These are phyloP conservation scores for Ophiocordyceps australis DNA, from an alignment of 2,329 filamentous ascomycete genomes.

Conservation along the genomic window DNA sequence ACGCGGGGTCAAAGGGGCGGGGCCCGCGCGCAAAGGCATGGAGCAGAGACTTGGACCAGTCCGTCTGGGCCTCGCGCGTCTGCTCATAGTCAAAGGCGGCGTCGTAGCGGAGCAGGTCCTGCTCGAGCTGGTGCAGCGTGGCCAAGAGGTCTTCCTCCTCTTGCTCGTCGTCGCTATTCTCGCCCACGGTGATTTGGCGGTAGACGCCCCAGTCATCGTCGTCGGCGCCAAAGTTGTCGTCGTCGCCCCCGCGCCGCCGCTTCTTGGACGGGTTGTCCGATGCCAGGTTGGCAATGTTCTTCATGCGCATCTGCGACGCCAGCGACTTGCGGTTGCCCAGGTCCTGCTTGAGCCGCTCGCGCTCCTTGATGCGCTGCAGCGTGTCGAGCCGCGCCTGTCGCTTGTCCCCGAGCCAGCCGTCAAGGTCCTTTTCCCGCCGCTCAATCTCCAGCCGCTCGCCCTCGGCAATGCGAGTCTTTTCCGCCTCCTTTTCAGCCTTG, in stretches of 20 bases:
- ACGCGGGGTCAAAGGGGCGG: conserved; percentile 66
- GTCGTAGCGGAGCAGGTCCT: conserved; percentile 73
- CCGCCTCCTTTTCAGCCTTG: conserved; percentile 87
- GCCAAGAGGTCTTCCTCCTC: conserved; percentile 75
- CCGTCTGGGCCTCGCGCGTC: conserved; percentile 77
- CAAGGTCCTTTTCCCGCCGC: conserved; percentile 65
- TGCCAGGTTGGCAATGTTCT: conserved; percentile 87
- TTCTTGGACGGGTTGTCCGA: conserved; percentile 77
- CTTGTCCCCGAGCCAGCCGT: conserved; percentile 73
- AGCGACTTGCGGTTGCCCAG: conserved; percentile 92
- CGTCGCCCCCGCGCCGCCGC: conserved; percentile 69
- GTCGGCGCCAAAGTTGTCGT: conserved; percentile 92
- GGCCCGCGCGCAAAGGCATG: conserved; percentile 84
- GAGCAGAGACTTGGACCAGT: conserved; percentile 84
- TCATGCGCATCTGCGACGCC: conserved; percentile 95
- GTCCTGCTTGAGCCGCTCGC: conserved; percentile 83
- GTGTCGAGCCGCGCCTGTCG: conserved; percentile 51
- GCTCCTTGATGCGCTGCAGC: conserved; percentile 77
- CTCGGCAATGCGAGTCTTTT: conserved; percentile 69
- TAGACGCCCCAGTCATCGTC: conserved; percentile 98
- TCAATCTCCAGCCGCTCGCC: conserved; percentile 73
- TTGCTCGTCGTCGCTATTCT: conserved; percentile 70
- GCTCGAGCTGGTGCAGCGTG: conserved; percentile 59
- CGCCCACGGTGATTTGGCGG: conserved; percentile 73
- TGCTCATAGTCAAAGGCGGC: conserved; percentile 80